Base-by-base conservation (phyloP, 2,329 filamentous ascomycete genomes). In the Biscogniauxia mediterranea region DNA sequence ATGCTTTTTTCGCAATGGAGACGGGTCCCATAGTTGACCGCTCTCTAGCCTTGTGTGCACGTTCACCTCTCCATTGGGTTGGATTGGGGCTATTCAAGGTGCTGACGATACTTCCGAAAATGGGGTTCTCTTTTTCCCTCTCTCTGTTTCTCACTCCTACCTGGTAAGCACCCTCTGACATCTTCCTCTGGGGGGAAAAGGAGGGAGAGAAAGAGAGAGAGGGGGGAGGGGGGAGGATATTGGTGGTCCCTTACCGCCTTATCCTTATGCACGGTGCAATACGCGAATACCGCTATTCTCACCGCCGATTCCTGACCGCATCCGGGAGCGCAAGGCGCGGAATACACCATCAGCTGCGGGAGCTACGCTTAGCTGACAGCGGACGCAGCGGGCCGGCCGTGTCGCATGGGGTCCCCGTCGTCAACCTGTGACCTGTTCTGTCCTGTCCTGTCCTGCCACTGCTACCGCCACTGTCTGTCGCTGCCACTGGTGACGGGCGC, bases 361-460 rank as follows among this genome's bases (percentile, higher is more conserved):
- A 52, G 26, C 23, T 57, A 52, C 50, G 21, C 52, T 57, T 46
- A 42, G 54, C 51, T 57, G 23, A 23, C 21, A 52, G 38, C 46
- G 55, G 55, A 50, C 62, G 62, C 58, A 56, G 60, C 58, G 60
- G 60, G 54, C 62, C 58, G 58, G 54, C 62, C 57, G 57, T 11
- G 11, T 23, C 23, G 23, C 23, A 38, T 38, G 38, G 11, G 38
- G 52, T 57, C 57, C 59, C 56, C 61, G 53, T 57, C 59, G 56
- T 60, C 60, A 28, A 51, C 51, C 51, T 59, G 32, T 59, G 25
- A 57, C 15, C 17, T 46, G 38, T 46, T 11, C 38, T 46, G 38
- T n/a, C n/a, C n/a, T n/a, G n/a, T n/a, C n/a, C n/a, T n/a, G 38
- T 46, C 38, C 38, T 46, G 38, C 38, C 38, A 46, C 17, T 46